Conservation (phyloP, 768 basidiomycete genomes). For the Lentinula edodes region DNA sequence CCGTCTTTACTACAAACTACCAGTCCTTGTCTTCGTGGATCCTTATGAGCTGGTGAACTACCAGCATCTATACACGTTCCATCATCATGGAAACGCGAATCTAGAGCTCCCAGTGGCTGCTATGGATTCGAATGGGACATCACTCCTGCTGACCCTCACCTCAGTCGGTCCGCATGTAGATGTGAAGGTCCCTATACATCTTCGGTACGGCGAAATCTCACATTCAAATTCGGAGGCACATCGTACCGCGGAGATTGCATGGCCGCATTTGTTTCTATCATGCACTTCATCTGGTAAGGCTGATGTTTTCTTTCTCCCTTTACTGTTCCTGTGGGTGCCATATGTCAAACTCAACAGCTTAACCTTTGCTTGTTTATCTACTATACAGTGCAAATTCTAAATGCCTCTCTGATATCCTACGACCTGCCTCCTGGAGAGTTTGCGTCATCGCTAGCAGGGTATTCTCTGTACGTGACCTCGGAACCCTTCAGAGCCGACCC, state of each 20-base stretch:
- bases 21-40: slow-evolving; percentile 41
- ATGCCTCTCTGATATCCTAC: not conserved
- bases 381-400: not conserved
- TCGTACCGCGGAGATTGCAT: slow-evolving; percentile 21
- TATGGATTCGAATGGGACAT: slow-evolving; percentile 18
- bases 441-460: slow-evolving; percentile 8
- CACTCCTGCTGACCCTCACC: slow-evolving; percentile 20
- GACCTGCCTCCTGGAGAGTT: slow-evolving; percentile 15
- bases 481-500: not conserved
- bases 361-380: not conserved
- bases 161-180: slow-evolving; percentile 11
- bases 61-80: slow-evolving; percentile 30
- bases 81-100: slow-evolving; percentile 36
- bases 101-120: slow-evolving; percentile 42
- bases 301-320: not conserved
- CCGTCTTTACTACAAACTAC: slow-evolving; percentile 34
- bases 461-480: not conserved
- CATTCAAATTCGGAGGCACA: slow-evolving; percentile 3
- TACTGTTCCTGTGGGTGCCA: not conserved
- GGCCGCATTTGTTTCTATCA: slow-evolving; percentile 33
- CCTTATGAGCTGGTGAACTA: slow-evolving; percentile 40
- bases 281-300: slow-evolving; percentile 26
- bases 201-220: slow-evolving; percentile 35
- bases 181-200: slow-evolving; percentile 34
- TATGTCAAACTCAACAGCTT: not conserved